These are phyloP conservation scores for Sarocladium strictum DNA, from an alignment of 2,329 filamentous ascomycete genomes.

Conservation along the genomic window DNA sequence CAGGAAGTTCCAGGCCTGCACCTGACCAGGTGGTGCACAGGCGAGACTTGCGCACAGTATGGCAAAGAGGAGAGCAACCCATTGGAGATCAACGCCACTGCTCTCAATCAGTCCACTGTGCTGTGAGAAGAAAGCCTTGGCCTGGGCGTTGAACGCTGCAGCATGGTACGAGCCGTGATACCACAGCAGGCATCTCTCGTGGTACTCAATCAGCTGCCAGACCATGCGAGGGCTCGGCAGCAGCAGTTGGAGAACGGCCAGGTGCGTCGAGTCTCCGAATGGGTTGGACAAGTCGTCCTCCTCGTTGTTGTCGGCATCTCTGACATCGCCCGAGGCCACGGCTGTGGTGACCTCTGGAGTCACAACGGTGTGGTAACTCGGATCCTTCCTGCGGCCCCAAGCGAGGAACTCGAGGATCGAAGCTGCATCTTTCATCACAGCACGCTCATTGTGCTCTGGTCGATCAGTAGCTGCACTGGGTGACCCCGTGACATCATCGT, in stretches of 20 bases:
- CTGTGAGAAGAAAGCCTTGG: neutral
- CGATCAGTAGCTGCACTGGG: neutral
- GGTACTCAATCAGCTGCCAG: neutral
- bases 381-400: constrained; percentile 40
- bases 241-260: neutral
- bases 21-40: neutral
- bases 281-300: neutral
- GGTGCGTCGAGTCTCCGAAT: neutral
- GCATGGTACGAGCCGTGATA: neutral
- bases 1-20: neutral
- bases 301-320: too few species aligned
- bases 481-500: neutral
- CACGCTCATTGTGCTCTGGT: too few species aligned
- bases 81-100: neutral
- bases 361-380: constrained; percentile 16
- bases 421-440: constrained; percentile 27
- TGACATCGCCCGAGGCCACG: too few species aligned
- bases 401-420: constrained; percentile 42
- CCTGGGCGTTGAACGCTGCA: neutral
- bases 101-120: neutral
- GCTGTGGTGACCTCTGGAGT: constrained; percentile 17
- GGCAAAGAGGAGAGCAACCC: neutral
- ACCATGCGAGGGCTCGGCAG: neutral
- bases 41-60: neutral
- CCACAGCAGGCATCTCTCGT: neutral